Percentiles rank a stretch among this genome's conserved stretches.
Evolutionary conservation across 2,329 filamentous ascomycete species (phyloP).

Genomic region (Thelonectria rubi): DNA sequence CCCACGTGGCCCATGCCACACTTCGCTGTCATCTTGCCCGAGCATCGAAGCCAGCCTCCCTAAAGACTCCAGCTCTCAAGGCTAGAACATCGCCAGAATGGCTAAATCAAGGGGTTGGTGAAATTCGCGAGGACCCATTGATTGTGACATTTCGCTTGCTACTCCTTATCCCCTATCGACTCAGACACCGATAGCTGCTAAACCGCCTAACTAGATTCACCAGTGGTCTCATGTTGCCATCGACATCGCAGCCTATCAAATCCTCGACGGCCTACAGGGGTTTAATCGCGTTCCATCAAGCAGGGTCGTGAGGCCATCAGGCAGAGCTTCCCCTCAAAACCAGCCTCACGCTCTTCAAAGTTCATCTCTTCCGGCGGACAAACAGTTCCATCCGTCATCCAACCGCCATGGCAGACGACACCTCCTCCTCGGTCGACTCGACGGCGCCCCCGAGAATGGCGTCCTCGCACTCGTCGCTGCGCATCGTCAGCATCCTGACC

Average conservation of each 20-base stretch:
- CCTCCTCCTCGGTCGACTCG: constrained; percentile 27
- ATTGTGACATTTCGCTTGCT: not conserved
- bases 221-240: constrained; percentile 14
- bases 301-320: constrained; percentile 14
- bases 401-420: constrained; percentile 29
- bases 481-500: constrained; percentile 47
- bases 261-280: constrained; percentile 34
- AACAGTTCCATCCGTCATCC: constrained; percentile 7
- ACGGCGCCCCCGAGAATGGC: constrained; percentile 18
- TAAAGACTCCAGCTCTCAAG: not conserved
- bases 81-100: not conserved
- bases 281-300: constrained; percentile 27
- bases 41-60: not conserved
- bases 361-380: not conserved
- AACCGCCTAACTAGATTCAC: not conserved
- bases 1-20: constrained; percentile 18
- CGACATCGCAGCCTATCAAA: constrained; percentile 32
- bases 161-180: too few species aligned
- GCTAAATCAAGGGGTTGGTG: not conserved
- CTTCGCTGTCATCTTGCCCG: constrained; percentile 12
- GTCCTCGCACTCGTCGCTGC: constrained; percentile 41
- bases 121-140: not conserved
- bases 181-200: not conserved
- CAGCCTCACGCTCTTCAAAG: not conserved
- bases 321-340: not conserved